phyloP scores from a whole-genome alignment of 805 yeast species.

The Suhomyces sp. region DNA sequence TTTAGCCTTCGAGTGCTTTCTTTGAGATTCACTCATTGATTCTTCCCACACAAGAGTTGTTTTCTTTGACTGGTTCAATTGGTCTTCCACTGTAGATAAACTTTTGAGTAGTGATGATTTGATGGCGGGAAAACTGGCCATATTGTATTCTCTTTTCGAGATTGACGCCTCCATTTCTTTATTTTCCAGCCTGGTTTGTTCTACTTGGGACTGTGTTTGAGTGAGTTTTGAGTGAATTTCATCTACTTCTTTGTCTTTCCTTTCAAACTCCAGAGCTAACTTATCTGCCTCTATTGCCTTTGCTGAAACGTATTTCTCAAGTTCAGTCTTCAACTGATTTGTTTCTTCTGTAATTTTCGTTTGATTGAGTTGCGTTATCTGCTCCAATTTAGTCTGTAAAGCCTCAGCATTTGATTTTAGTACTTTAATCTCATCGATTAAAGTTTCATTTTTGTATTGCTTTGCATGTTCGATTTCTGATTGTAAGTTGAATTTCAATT shows the following conservation, averaged over 20 bases:
- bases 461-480: constrained; percentile 30
- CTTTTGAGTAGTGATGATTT: constrained; percentile 20
- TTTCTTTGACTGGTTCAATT: constrained; percentile 15
- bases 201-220: constrained; percentile 5
- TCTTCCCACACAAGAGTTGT: constrained; percentile 20
- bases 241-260: constrained; percentile 22
- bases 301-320: constrained; percentile 16
- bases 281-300: constrained; percentile 22
- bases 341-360: constrained; percentile 16
- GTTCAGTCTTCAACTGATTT: constrained; percentile 14
- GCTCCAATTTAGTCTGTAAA: constrained; percentile 5
- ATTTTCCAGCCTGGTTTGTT: constrained; percentile 8
- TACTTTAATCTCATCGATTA: constrained; percentile 16
- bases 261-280: constrained; percentile 25
- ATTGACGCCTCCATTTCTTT: constrained; percentile 8
- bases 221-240: constrained; percentile 10
- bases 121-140: constrained; percentile 16
- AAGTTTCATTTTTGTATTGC: constrained; percentile 21
- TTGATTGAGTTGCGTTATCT: constrained; percentile 12
- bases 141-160: constrained; percentile 14
- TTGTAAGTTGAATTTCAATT: constrained; percentile 33
- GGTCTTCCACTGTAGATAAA: constrained; percentile 18
- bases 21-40: neutral
- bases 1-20: constrained; percentile 1
- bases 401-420: constrained; percentile 14